Percentiles rank a stretch among this genome's conserved stretches.
phyloP scores from a whole-genome alignment of 805 yeast species.

The Saccharomycopsis fibuligera region DNA sequence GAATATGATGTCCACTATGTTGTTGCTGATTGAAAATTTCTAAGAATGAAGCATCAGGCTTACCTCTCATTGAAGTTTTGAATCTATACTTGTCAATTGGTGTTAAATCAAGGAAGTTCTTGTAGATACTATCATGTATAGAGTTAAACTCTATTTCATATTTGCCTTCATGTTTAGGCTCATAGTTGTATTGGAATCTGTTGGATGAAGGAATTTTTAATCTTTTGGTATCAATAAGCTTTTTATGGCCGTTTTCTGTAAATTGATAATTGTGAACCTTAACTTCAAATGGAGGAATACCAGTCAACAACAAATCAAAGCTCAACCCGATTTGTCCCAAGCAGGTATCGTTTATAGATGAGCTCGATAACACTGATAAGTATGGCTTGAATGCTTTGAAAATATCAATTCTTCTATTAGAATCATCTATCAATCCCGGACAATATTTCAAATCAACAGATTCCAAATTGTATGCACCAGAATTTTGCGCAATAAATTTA shows the following conservation, averaged over 20 bases:
- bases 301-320: conserved; percentile 61
- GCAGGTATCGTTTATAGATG: conserved; percentile 72
- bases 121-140: conserved; percentile 59
- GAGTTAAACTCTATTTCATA: conserved; percentile 67
- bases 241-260: conserved; percentile 32
- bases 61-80: conserved; percentile 64
- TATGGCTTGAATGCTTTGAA: conserved; percentile 31
- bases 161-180: conserved; percentile 76
- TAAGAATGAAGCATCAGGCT: conserved; percentile 48
- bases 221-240: conserved; percentile 32
- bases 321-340: conserved; percentile 86
- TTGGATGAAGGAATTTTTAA: conserved; percentile 34
- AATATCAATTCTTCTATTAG: conserved; percentile 47
- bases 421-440: conserved; percentile 55
- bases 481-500: conserved; percentile 37
- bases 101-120: conserved; percentile 31
- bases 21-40: conserved; percentile 21
- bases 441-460: conserved; percentile 58
- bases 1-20: conserved; percentile 9
- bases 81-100: conserved; percentile 44
- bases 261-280: conserved; percentile 54
- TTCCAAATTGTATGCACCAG: conserved; percentile 62
- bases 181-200: conserved; percentile 55
- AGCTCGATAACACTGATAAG: conserved; percentile 33
- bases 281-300: conserved; percentile 77